A percentile compares a stretch with the other conserved stretches of the same genome.
phyloP scores from a whole-genome alignment of 306 rosid species.

The Cucumis hystrix region DNA sequence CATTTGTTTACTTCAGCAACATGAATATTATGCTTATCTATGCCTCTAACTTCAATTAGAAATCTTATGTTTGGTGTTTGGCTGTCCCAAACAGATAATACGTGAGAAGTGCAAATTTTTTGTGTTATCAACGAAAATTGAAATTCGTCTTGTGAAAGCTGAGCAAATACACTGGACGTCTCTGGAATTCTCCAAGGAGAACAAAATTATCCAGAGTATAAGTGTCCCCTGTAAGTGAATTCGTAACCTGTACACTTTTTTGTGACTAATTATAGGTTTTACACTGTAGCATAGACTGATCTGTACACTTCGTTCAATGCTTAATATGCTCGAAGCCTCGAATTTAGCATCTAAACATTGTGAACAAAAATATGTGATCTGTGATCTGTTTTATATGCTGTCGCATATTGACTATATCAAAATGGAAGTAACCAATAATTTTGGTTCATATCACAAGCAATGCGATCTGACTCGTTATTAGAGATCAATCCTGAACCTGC shows the following conservation, averaged over 20 bases:
- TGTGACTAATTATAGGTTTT: not conserved
- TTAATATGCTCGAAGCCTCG: not conserved
- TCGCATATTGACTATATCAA: not conserved
- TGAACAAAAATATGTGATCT: not conserved
- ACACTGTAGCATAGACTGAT: not conserved
- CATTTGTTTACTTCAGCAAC: not conserved
- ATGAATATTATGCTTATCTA: not conserved
- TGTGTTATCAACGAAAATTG: slow-evolving; percentile 66
- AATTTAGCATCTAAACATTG: not conserved
- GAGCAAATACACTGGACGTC: slow-evolving; percentile 42
- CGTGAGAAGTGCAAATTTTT: slow-evolving; percentile 40
- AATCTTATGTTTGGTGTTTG: slow-evolving; percentile 6
- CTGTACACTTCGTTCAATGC: not conserved
- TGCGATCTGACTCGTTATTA: too few species aligned
- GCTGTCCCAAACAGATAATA: slow-evolving; percentile 37
- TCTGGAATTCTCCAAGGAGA: slow-evolving; percentile 49
- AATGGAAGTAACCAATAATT: too few species aligned
- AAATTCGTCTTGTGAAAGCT: slow-evolving; percentile 67
- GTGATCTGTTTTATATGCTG: not conserved
- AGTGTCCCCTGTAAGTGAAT: slow-evolving; percentile 35
- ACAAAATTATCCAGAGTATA: slow-evolving; percentile 18
- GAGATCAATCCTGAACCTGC: too few species aligned
- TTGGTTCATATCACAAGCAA: too few species aligned
- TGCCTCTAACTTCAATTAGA: not conserved
- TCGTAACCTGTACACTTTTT: not conserved